Base-by-base conservation (phyloP, 2,329 filamentous ascomycete genomes). In the Colletotrichum tabaci region DNA sequence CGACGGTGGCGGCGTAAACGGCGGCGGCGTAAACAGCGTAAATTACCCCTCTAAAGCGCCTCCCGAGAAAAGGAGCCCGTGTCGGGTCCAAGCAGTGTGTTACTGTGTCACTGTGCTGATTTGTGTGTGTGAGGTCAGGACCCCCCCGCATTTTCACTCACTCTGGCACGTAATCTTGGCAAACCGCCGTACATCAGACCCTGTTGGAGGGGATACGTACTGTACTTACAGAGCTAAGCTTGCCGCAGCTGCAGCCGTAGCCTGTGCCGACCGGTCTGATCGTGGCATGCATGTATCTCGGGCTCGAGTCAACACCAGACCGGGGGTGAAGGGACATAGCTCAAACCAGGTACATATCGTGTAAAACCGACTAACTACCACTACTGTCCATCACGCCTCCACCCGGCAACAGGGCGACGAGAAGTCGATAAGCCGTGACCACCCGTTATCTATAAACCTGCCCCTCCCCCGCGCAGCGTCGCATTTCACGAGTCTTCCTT, bases 401-500 rank as follows among this genome's bases (percentile, higher is more conserved):
- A 40, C 58, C 35, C 67, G 61, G 61, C 58, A 23, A 40, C 13
- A 16, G 26, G 30, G 40, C 16, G 40, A 46, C 46, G 30, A 58
- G 49, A 12, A 56, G 26, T 8, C 61, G 64, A 73, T 73, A 73
- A 72, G 71, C 71, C 71, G 68, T 60, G n/a, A 63, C 67, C 67
- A 73, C 71, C 71, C 68, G 71, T 56, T 46, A 58, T 63, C 65
- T 71, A 71, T 72, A 73, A 73, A 72, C 67, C 44, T 62, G 56
- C 42, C 64, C 60, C 61, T 56, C 60, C 64, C 64, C 64, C 71
- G n/a, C 58, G 16, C 58, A 61, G 35, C 26, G 40, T 18, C 23
- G 40, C 6, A 18, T 23, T 23, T 23, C n/a, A 42, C 13, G 7
- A 15, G 18, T 3, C 15, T n/a, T 6, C 30, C 46, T 53, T 9